Percentiles rank a stretch among this genome's conserved stretches.
Evolutionary conservation across 2,329 filamentous ascomycete genomes (phyloP).

Genomic region (Fusarium graminum): DNA sequence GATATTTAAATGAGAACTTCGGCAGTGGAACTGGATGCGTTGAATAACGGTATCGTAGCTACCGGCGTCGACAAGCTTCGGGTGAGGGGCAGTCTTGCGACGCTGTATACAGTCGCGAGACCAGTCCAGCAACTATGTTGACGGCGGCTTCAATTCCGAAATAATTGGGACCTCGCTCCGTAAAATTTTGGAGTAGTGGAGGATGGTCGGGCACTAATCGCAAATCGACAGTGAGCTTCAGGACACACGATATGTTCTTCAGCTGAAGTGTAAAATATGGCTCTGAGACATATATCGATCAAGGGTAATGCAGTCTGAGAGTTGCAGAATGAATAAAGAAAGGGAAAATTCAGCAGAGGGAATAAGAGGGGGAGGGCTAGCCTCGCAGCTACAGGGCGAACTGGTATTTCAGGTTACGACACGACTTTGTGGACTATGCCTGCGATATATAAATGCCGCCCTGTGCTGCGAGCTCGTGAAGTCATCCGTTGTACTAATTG

Average conservation of each 20-base stretch:
- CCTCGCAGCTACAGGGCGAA: slow-evolving; percentile 44
- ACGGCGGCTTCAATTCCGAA: slow-evolving; percentile 1
- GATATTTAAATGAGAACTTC: background rate
- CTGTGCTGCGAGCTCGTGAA: slow-evolving; percentile 39
- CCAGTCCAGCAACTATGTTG: background rate
- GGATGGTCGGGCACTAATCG: background rate
- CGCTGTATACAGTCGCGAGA: slow-evolving; percentile 17
- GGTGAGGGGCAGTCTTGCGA: slow-evolving; percentile 22
- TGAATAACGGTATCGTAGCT: slow-evolving; percentile 18
- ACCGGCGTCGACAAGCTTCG: slow-evolving; percentile 4
- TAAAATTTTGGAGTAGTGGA: background rate
- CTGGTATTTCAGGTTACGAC: slow-evolving; percentile 21
- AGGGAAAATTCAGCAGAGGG: background rate
- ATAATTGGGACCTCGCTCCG: background rate
- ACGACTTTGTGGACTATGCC: slow-evolving; percentile 24
- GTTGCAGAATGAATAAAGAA: slow-evolving; percentile 1
- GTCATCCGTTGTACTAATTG: slow-evolving; percentile 17
- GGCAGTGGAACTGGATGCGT: background rate
- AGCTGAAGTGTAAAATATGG: background rate
- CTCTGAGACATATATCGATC: slow-evolving; percentile 14
- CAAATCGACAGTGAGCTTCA: background rate
- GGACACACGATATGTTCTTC: background rate
- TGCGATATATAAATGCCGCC: slow-evolving; percentile 35
- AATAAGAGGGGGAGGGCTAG: slow-evolving; percentile 7
- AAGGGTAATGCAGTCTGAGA: background rate